phyloP scores from a whole-genome alignment of 1,139 yeast genomes.

The Eremothecium coryli region DNA sequence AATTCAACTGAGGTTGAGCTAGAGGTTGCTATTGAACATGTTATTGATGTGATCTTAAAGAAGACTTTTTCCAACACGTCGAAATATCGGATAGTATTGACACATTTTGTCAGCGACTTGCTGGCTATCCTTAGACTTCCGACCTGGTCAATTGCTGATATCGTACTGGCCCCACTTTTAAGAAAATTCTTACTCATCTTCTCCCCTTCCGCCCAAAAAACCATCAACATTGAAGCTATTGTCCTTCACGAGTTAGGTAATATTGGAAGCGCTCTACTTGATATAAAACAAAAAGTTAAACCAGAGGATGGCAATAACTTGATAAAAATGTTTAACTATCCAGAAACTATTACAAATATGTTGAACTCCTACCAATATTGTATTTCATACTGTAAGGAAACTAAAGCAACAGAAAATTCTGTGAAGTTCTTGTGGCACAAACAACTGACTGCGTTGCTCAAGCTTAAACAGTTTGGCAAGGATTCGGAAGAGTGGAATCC shows the following conservation, averaged over 20 bases:
- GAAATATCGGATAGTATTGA: slow-evolving; percentile 38
- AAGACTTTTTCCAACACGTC: slow-evolving; percentile 36
- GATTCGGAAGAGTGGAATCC: slow-evolving; percentile 11
- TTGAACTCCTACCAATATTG: slow-evolving; percentile 14
- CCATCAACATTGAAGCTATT: slow-evolving; percentile 39
- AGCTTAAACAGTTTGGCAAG: slow-evolving; percentile 13
- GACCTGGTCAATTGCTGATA: slow-evolving; percentile 54
- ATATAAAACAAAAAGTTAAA: slow-evolving; percentile 18
- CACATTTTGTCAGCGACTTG: slow-evolving; percentile 49
- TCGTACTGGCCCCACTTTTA: slow-evolving; percentile 38
- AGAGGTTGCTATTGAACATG: slow-evolving; percentile 26
- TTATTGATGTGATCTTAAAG: slow-evolving; percentile 36
- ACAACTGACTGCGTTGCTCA: slow-evolving; percentile 12
- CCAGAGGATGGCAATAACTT: slow-evolving; percentile 15
- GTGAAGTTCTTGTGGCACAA: slow-evolving; percentile 16
- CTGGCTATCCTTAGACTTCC: slow-evolving; percentile 41
- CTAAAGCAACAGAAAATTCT: slow-evolving; percentile 4
- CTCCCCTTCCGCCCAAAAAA: slow-evolving; percentile 29
- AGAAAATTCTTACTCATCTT: slow-evolving; percentile 35
- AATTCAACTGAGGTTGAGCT: slow-evolving; percentile 7
- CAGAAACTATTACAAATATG: slow-evolving; percentile 16
- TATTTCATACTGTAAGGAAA: slow-evolving; percentile 6
- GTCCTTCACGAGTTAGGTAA: slow-evolving; percentile 48
- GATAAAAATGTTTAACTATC: slow-evolving; percentile 22
- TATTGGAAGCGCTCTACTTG: slow-evolving; percentile 43